Base-by-base conservation (phyloP, 176 grass and related monocot genomes). In the Cocos nucifera region DNA sequence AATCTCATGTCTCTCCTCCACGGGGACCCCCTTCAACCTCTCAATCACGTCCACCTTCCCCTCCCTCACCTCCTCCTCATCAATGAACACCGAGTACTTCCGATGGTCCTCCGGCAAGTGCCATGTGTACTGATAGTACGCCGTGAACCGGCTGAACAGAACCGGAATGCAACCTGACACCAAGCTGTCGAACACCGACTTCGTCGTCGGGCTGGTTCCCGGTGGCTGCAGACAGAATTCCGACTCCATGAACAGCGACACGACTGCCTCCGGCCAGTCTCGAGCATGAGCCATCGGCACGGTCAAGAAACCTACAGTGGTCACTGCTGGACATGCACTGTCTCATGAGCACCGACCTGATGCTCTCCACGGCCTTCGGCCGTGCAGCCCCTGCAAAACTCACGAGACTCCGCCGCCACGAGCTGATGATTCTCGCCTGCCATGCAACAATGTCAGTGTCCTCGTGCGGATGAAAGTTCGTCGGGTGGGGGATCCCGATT, bases 121-220 rank as follows among this genome's bases (percentile, higher is more conserved):
- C 59, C 59, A 62, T 5, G 59, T 27, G 59, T 48, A 62, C 28
- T 62, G 59, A 30, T 62, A 62, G 26, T 62, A 62, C 16, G 59
- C 59, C 6, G 59, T 62, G 59, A 19, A 62, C 2, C 28, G 59
- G 19, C 19, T 61, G 29, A 61, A 61, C 28, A 61, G 59, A 19
- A 62, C 2, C 2, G 59, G 59, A 39, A 62, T 62, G 29, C 59
- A 62, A 30, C 29, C 59, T 0, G 59, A 9, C 59, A 39, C 59
- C 59, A 62, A 39, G 59, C 59, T 62, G n/a, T 62, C 59, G n/a
- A 62, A 62, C 59, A 62, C 29, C 59, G 59, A 62, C 59, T 62
- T 62, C 59, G 29, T 62, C 59, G 59, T 62, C 29, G 59, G 16
- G 59, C 29, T 62, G 59, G 44, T 29, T 5, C 59, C 59, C 17